Percentiles rank a stretch among this genome's conserved stretches.
These are phyloP conservation scores for Serendipita sp. DNA, from an alignment of 768 basidiomycete genomes.

Conservation along the genomic window DNA sequence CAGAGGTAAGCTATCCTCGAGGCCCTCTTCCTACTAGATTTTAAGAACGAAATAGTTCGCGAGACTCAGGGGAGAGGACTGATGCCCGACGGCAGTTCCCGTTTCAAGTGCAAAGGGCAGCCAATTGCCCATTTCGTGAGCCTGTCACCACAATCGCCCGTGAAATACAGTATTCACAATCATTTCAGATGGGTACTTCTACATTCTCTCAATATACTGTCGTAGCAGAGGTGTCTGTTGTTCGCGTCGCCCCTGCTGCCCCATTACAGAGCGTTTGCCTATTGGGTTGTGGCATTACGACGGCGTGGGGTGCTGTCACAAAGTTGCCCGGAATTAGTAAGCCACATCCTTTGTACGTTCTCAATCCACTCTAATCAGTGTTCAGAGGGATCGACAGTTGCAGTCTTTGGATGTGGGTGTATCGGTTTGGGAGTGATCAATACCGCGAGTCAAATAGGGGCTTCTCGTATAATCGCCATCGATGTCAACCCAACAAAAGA, in stretches of 20 bases:
- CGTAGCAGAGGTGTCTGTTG: constrained; percentile 92
- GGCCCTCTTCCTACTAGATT: not conserved
- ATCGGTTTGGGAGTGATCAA: constrained; percentile 90
- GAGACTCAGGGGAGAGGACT: constrained; percentile 85
- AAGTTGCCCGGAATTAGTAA: constrained; percentile 78
- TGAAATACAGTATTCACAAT: not conserved
- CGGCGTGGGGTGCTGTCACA: constrained; percentile 92
- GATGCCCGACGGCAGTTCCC: constrained; percentile 80
- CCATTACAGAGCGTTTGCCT: constrained; percentile 95
- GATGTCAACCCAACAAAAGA: constrained; percentile 82
- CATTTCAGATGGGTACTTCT: constrained; percentile 83
- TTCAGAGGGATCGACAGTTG: constrained; percentile 70
- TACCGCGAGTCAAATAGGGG: constrained; percentile 60
- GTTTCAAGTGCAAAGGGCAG: constrained; percentile 83
- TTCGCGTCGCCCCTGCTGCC: constrained; percentile 70
- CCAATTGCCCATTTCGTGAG: constrained; percentile 82
- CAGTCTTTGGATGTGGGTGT: constrained; percentile 92
- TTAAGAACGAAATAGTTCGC: constrained; percentile 41
- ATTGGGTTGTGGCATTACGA: constrained; percentile 91
- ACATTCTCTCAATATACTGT: constrained; percentile 99
- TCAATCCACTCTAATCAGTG: not conserved
- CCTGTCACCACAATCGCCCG: constrained; percentile 12
- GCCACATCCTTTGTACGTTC: constrained; percentile 17
- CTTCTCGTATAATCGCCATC: constrained; percentile 79
- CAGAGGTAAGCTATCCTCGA: constrained; percentile 37